Evolutionary conservation across 306 rosid species (phyloP).

Genomic region (Rosa multiflora): DNA sequence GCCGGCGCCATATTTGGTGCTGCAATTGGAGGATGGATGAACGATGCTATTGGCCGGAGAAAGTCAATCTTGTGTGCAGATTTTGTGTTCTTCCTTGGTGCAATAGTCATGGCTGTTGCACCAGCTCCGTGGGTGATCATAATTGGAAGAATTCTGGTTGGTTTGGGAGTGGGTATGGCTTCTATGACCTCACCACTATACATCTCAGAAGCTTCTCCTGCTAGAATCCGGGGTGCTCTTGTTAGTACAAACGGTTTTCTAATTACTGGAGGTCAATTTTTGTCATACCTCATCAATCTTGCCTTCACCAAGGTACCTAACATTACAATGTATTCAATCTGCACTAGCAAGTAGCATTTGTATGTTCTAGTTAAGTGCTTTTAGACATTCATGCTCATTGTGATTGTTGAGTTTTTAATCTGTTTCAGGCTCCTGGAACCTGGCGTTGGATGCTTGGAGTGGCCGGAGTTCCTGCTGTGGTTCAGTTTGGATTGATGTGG

Average conservation of each 20-base stretch:
- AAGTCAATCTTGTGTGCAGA: slow-evolving; percentile 62
- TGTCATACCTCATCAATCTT: slow-evolving; percentile 74
- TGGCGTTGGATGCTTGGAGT: slow-evolving; percentile 97
- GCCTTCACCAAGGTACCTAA: slow-evolving; percentile 64
- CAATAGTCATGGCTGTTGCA: slow-evolving; percentile 69
- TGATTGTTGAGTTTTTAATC: background rate
- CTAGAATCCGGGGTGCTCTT: slow-evolving; percentile 80
- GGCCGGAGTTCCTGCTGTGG: slow-evolving; percentile 61
- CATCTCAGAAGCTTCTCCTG: slow-evolving; percentile 87
- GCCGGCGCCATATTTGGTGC: slow-evolving; percentile 95
- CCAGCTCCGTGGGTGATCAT: slow-evolving; percentile 70
- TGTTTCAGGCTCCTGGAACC: slow-evolving; percentile 58
- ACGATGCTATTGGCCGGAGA: slow-evolving; percentile 68
- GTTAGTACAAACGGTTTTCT: slow-evolving; percentile 69
- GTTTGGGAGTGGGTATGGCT: slow-evolving; percentile 91
- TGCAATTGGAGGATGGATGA: slow-evolving; percentile 84
- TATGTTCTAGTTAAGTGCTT: background rate
- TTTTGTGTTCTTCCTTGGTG: slow-evolving; percentile 57
- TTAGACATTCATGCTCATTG: background rate
- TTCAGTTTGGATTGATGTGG: slow-evolving; percentile 67
- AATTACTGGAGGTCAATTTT: slow-evolving; percentile 78
- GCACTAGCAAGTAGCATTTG: background rate
- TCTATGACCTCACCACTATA: slow-evolving; percentile 90
- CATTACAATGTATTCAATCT: background rate
- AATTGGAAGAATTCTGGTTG: slow-evolving; percentile 67